Evolutionary conservation across 345 rosid species (phyloP).

Genomic region (Rhodomyrtus tomentosa): DNA sequence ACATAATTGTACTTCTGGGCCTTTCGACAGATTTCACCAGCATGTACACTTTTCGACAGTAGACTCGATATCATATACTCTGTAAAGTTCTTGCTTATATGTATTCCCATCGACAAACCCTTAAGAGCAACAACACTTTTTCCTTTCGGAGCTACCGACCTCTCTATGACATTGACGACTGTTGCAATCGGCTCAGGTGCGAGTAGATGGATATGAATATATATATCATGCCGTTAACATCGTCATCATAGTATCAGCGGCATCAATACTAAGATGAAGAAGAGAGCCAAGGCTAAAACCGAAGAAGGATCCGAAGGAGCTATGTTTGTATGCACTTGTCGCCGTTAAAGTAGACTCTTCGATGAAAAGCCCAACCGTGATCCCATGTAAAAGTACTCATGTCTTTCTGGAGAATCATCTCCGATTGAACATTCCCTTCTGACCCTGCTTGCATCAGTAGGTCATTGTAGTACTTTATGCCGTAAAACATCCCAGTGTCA

Average conservation of each 20-base stretch:
- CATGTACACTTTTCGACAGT: not conserved
- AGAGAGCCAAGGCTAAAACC: not conserved
- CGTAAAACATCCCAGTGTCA: conserved; percentile 31
- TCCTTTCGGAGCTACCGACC: not conserved
- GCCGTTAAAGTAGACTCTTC: conserved; percentile 24
- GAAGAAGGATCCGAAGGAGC: not conserved
- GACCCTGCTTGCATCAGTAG: conserved; percentile 19
- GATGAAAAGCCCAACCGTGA: conserved; percentile 31
- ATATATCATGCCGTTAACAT: not conserved
- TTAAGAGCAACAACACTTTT: not conserved
- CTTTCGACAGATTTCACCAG: not conserved
- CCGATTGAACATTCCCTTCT: conserved; percentile 26
- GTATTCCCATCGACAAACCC: not conserved
- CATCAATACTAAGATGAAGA: not conserved
- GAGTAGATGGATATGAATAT: not conserved
- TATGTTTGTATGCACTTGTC: conserved; percentile 21
- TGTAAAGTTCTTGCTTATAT: not conserved
- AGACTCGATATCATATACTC: not conserved
- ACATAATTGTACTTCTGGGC: not conserved
- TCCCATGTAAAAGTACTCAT: conserved; percentile 11
- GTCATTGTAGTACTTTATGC: conserved; percentile 20
- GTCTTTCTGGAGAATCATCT: conserved; percentile 20
- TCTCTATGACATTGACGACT: not conserved
- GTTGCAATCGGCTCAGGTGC: not conserved
- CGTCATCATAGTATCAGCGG: not conserved